phyloP scores from a whole-genome alignment of 2,329 filamentous ascomycete species.

The Hypoxylon sp. region DNA sequence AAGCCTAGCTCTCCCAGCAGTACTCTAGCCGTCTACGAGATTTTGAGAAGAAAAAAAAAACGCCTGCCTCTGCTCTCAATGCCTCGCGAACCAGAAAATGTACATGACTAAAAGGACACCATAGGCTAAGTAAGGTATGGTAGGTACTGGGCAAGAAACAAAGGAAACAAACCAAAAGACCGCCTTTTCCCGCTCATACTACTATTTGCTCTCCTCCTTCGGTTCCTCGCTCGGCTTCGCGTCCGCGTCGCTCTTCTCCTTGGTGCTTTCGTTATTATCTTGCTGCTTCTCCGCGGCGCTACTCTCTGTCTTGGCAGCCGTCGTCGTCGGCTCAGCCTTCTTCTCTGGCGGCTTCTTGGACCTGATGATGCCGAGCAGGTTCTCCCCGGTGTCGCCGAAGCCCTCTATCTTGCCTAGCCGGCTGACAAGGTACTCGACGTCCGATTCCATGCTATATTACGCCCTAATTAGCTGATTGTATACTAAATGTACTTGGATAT shows the following conservation, averaged over 20 bases:
- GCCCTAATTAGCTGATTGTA: slow-evolving; percentile 7
- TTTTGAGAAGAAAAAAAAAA: slow-evolving; percentile 26
- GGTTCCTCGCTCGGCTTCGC: slow-evolving; percentile 7
- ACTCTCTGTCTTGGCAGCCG: slow-evolving; percentile 17
- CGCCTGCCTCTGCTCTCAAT: slow-evolving; percentile 33
- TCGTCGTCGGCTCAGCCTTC: slow-evolving; percentile 28
- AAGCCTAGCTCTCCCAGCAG: not conserved
- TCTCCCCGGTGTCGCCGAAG: slow-evolving; percentile 75
- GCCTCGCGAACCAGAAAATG: slow-evolving; percentile 21
- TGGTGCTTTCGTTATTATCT: not conserved
- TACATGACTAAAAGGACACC: slow-evolving; percentile 11
- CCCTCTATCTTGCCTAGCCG: slow-evolving; percentile 81
- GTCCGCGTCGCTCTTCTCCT: slow-evolving; percentile 18
- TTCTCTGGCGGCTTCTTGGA: slow-evolving; percentile 56
- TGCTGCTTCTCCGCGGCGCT: slow-evolving; percentile 14
- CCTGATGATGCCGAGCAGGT: slow-evolving; percentile 70
- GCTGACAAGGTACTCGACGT: slow-evolving; percentile 75
- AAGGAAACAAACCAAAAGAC: not conserved
- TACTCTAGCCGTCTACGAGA: slow-evolving; percentile 10
- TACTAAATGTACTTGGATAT: not conserved
- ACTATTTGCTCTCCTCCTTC: slow-evolving; percentile 31
- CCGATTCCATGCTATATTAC: slow-evolving; percentile 74
- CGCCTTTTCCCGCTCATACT: slow-evolving; percentile 10
- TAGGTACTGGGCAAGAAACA: too few species aligned
- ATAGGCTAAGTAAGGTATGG: too few species aligned